Conservation (phyloP, 2,329 filamentous ascomycete genomes). For the Aspergillus sp. region DNA sequence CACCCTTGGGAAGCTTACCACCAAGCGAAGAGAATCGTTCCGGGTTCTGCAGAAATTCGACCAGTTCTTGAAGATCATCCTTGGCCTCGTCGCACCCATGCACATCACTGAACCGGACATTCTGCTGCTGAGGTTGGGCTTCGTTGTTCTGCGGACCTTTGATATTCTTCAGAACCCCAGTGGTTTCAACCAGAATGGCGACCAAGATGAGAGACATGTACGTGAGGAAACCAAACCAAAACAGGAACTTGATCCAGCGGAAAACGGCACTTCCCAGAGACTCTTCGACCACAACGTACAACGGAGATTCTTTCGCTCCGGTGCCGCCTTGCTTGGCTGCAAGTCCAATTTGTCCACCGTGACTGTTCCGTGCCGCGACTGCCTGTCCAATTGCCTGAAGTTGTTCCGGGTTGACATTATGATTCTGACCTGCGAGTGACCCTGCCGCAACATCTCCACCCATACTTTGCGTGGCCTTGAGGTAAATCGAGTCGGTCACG, state of each 20-base stretch:
- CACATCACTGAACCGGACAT: conserved; percentile 82
- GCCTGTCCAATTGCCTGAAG: conserved; percentile 76
- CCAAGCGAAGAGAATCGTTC: conserved; percentile 89
- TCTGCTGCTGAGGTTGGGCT: conserved; percentile 88
- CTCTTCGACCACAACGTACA: conserved; percentile 94
- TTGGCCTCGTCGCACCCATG: conserved; percentile 98
- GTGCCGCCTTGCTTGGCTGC: conserved; percentile 47
- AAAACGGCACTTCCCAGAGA: conserved; percentile 72
- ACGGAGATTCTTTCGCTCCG: conserved; percentile 73
- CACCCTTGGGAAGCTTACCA: conserved; percentile 94
- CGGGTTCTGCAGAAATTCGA: conserved; percentile 91
- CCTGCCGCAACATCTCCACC: conserved; percentile 35
- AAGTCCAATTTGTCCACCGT: conserved; percentile 58
- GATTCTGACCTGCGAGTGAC: conserved; percentile 16
- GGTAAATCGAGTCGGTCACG: conserved; percentile 70
- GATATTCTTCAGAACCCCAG: conserved; percentile 72
- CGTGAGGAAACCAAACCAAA: conserved; percentile 68
- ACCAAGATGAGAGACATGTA: conserved; percentile 76
- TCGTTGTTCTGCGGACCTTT: conserved; percentile 67
- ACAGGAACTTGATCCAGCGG: conserved; percentile 82
- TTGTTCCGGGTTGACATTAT: conserved; percentile 52
- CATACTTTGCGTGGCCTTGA: conserved; percentile 62
- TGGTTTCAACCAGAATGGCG: conserved; percentile 73
- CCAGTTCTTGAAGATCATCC: conserved; percentile 92
- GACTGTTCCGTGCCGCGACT: conserved; percentile 59